These are phyloP conservation scores for Xylariaceae sp. DNA, from an alignment of 2,329 filamentous ascomycete species.

Conservation along the genomic window DNA sequence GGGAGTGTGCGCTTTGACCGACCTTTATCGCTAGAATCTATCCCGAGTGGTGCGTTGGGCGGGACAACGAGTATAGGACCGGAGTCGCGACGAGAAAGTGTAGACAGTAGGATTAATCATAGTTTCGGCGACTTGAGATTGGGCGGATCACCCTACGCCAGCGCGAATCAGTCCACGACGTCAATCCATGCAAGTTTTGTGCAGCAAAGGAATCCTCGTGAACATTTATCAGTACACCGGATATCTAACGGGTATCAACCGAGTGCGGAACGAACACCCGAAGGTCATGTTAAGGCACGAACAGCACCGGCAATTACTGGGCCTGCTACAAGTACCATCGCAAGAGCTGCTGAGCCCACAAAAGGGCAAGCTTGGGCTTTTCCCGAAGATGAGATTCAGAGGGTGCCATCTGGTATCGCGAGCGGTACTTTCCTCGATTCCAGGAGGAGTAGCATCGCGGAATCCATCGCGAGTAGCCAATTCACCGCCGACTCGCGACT, in stretches of 20 bases:
- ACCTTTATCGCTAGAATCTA: conserved; percentile 51
- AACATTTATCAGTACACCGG: conserved; percentile 61
- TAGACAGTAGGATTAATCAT: conserved; percentile 79
- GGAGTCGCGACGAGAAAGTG: conserved; percentile 75
- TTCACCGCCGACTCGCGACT: conserved; percentile 77
- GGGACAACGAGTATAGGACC: conserved; percentile 46
- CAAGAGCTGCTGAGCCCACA: conserved; percentile 76
- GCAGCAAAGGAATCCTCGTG: conserved; percentile 69
- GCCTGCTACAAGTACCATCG: conserved; percentile 68
- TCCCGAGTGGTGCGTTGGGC: conserved; percentile 44
- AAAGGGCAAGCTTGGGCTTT: conserved; percentile 88
- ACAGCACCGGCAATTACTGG: conserved; percentile 80
- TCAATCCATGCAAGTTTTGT: conserved; percentile 76
- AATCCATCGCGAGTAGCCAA: conserved; percentile 80
- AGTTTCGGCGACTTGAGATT: conserved; percentile 74
- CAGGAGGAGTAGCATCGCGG: conserved; percentile 76
- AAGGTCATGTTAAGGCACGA: conserved; percentile 59
- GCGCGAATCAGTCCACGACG: conserved; percentile 76
- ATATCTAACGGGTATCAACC: conserved; percentile 72
- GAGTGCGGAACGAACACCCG: conserved; percentile 63
- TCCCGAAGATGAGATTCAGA: conserved; percentile 72
- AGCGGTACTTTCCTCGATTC: conserved; percentile 65
- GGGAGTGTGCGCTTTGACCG: conserved; percentile 54
- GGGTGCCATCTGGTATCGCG: conserved; percentile 54
- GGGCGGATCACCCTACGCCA: conserved; percentile 75